A percentile compares a stretch with the other conserved stretches of the same genome.
Evolutionary conservation across 164 flowering plant genomes (phyloP).

Genomic region (Stephania japonica): DNA sequence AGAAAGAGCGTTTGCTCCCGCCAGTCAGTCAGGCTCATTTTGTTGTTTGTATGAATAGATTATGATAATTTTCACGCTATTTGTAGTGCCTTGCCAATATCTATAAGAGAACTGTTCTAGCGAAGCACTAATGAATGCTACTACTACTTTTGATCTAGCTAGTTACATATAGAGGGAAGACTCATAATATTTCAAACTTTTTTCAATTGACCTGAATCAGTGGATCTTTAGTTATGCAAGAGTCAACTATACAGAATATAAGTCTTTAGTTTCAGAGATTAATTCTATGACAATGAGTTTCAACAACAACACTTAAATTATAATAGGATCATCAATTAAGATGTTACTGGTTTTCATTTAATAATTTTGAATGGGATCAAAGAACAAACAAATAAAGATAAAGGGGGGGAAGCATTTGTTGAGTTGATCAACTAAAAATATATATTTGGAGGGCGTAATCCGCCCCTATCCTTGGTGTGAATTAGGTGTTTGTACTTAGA

Average conservation of each 20-base stretch:
- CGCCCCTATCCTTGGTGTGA: too few species aligned
- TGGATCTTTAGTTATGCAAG: too few species aligned
- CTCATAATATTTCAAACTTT: too few species aligned
- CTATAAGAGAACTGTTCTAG: too few species aligned
- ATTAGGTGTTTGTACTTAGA: slow-evolving; percentile 19
- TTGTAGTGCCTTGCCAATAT: background rate
- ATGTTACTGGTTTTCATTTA: background rate
- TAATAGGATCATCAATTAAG: background rate
- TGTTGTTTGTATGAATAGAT: background rate
- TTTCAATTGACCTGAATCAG: too few species aligned
- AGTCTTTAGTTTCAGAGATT: background rate
- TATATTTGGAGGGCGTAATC: background rate
- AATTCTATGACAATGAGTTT: background rate
- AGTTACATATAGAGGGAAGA: too few species aligned
- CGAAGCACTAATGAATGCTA: too few species aligned
- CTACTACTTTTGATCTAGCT: too few species aligned
- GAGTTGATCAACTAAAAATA: too few species aligned
- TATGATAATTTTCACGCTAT: background rate
- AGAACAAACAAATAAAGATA: background rate
- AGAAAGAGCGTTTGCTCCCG: background rate
- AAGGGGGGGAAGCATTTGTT: background rate
- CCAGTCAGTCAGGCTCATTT: background rate
- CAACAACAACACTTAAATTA: too few species aligned
- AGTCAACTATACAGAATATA: too few species aligned
- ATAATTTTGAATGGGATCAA: background rate